Evolutionary conservation across 2,329 filamentous ascomycete genomes (phyloP).

Genomic region (Pseudogymnoascus sp.): DNA sequence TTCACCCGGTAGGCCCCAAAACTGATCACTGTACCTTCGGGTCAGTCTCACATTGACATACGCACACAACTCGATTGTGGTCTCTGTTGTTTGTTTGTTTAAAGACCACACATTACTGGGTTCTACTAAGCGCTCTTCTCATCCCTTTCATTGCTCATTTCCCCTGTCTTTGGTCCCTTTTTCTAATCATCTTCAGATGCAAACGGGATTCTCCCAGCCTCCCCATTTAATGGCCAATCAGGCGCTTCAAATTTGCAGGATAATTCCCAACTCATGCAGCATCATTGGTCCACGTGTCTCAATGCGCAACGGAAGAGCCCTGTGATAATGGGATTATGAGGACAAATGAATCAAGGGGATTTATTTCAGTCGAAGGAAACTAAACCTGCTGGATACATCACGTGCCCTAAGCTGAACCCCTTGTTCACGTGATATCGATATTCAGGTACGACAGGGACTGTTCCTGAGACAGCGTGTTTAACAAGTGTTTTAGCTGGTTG

Average conservation of each 20-base stretch:
- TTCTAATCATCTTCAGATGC: not conserved
- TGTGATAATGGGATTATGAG: not conserved
- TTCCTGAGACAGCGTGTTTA: constrained; percentile 5
- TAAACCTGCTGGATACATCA: not conserved
- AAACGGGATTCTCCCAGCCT: constrained; percentile 5
- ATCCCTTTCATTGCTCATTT: not conserved
- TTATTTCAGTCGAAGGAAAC: not conserved
- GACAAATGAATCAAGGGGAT: not conserved
- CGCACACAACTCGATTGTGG: not conserved
- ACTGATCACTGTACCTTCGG: not conserved
- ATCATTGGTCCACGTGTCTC: constrained; percentile 7
- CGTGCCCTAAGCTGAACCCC: not conserved
- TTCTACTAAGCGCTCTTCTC: not conserved
- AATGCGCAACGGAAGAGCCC: not conserved
- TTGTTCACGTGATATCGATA: not conserved
- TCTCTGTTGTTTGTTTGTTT: not conserved
- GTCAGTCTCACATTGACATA: not conserved
- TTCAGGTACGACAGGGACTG: not conserved
- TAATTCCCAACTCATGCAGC: constrained; percentile 5
- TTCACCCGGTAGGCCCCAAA: not conserved
- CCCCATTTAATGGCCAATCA: constrained; percentile 6
- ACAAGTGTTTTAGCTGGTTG: not conserved
- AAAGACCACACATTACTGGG: not conserved
- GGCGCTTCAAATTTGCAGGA: not conserved
- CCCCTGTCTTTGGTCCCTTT: not conserved